phyloP scores from a whole-genome alignment of 2,329 filamentous ascomycete species.

The Verticillium klebahnii region DNA sequence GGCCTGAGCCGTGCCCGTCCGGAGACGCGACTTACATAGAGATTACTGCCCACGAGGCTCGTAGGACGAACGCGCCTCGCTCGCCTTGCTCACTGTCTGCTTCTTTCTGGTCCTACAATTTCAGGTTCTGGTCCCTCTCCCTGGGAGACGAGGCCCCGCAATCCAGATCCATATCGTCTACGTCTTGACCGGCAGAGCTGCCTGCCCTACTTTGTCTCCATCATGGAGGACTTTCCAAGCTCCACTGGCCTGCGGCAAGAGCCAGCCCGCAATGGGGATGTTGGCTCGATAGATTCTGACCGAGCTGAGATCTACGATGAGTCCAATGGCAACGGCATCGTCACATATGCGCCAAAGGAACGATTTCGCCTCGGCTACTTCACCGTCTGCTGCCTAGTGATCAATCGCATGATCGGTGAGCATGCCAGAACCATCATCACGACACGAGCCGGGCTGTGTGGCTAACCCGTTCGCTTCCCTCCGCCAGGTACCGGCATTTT shows the following conservation, averaged over 20 bases:
- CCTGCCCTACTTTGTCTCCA: background rate
- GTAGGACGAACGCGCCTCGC: background rate
- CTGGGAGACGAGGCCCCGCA: background rate
- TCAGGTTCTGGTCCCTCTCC: background rate
- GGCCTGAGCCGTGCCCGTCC: background rate
- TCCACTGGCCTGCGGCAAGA: conserved; percentile 11
- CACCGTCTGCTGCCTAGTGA: conserved; percentile 28
- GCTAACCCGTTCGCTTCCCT: background rate
- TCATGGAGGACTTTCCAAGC: conserved; percentile 23
- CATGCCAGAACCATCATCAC: background rate
- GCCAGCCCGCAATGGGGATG: conserved; percentile 1
- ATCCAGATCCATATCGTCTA: background rate
- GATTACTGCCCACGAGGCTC: background rate
- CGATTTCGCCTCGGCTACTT: conserved; percentile 29
- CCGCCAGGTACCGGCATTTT: conserved; percentile 30
- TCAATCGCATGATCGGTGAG: conserved; percentile 33
- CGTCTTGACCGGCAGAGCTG: background rate
- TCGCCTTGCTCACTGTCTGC: background rate
- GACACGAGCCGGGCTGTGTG: background rate
- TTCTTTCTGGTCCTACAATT: background rate
- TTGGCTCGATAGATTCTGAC: conserved; percentile 16
- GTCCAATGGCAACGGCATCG: conserved; percentile 15
- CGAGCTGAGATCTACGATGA: conserved; percentile 7
- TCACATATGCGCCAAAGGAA: conserved; percentile 27
- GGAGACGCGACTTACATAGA: background rate